Evolutionary conservation across 768 basidiomycete species (phyloP), one percentile per base, ranked within the genome.

Genomic region (Calocybe indica): DNA sequence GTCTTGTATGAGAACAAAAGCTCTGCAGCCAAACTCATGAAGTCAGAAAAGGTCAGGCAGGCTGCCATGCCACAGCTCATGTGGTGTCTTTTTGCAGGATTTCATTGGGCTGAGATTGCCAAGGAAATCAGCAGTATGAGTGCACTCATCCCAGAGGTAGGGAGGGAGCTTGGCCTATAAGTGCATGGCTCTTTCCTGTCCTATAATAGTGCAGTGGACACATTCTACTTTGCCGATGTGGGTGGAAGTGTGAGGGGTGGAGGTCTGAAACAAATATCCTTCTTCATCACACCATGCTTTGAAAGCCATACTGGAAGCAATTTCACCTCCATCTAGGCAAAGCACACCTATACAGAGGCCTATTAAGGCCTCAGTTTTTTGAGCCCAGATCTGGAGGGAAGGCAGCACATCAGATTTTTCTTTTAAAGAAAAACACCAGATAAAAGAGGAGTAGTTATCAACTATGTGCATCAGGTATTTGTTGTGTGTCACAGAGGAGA

Each of bases 201-300:
- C 55, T 47, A 66, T 56, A 1, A 67, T 50, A 0, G 63, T 69
- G 28, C 58, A 45, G 41, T 72, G 66, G 12, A 62, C 39, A 0
- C 59, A 53, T 48, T 73, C 65, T 3, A 64, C 65, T 6, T 56
- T 46, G 7, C 68, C 65, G 37, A 66, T 69, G 10, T 70, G 64
- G 0, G 61, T 62, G 6, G 65, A 67, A 3, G 62, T 65, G 47
- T 68, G 55, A 0, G 62, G 55, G 0, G 63, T 58, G 0, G 61
- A 63, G 30, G 40, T 52, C 8, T 58, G 49, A 11, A 52, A 48
- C 0, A 33, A 1, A 0, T 46, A 55, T 3, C 63, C 59, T 1
- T 50, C 33, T 0, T 36, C 30, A 7, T 40, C 43, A 7, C 55
- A 48, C 55, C 53, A 65, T 1, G 29, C 45, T 0, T 40, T 29